Evolutionary conservation across 371 early-diverging fungal genomes (phyloP), one percentile per base, ranked within the genome.

Genomic region (Lichtheimia ramosa): DNA sequence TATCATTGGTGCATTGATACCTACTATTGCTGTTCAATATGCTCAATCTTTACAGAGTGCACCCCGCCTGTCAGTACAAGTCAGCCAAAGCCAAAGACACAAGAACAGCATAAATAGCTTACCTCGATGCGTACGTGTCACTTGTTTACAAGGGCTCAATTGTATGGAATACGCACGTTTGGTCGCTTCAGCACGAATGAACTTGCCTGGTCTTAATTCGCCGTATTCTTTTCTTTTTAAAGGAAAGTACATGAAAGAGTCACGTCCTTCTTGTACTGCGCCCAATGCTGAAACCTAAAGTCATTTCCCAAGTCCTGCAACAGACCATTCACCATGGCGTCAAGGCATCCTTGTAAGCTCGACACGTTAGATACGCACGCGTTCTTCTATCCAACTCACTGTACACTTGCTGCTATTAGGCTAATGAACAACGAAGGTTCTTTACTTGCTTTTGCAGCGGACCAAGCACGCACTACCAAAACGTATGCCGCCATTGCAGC

Each of bases 381-480:
- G 21, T 27, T 12, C 54, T 28, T 16, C 15, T 28, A 18, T 18
- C 16, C 3, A 14, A 28, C 54, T 54, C 41, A 25, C n/a, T 23
- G 34, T 18, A 5, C 7, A 40, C 8, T 25, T 25, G 25, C 43
- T n/a, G 34, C 43, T 55, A 34, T 7, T 65, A 92, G 91, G 55
- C 77, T 92, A 40, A 72, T 90, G 63, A 89, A 86, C 60, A 75
- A 71, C 28, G 90, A 89, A 65, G 92, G 92, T 16, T 87, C 89
- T 1, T 67, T 91, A 18, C 68, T 92, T 28, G 86, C 89, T 7
- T 92, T 82, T 67, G 79, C 88, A 28, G 87, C 89, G 24, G 84
- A 82, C 18, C 73, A 83, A 15, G 88, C 85, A 51, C 75, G 79
- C 28, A 81, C 85, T 24, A 89, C 89, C 1, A 83, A 82, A 39